Percentiles rank a stretch among this genome's conserved stretches.
These are phyloP conservation scores for Ogataea wickerhamii DNA, from an alignment of 805 yeast species.

Conservation along the genomic window DNA sequence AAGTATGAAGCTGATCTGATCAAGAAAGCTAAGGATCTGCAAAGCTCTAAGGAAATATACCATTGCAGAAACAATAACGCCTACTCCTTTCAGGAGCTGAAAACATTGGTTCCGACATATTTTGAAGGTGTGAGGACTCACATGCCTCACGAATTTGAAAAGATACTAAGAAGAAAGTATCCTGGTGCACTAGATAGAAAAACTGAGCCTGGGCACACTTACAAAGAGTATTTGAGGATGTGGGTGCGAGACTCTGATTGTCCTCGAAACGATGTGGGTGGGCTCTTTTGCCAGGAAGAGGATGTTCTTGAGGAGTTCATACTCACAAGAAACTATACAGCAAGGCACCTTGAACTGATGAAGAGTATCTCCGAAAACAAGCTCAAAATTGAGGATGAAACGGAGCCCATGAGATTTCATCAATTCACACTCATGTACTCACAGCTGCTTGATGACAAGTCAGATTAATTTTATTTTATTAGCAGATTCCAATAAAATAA, in stretches of 20 bases:
- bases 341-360: constrained; percentile 20
- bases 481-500: no score
- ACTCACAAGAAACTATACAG: constrained; percentile 29
- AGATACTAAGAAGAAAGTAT: constrained; percentile 49
- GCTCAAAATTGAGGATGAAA: constrained; percentile 20
- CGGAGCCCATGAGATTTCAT: constrained; percentile 28
- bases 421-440: constrained; percentile 25
- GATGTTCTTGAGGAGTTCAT: constrained; percentile 30
- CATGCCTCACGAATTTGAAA: constrained; percentile 44
- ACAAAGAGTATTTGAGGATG: constrained; percentile 47
- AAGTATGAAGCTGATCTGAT: constrained; percentile 16
- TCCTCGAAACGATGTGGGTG: constrained; percentile 23
- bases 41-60: constrained; percentile 28
- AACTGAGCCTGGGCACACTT: constrained; percentile 41
- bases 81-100: constrained; percentile 40
- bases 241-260: constrained; percentile 46
- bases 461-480: no score
- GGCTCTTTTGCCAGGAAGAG: constrained; percentile 31
- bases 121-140: constrained; percentile 56
- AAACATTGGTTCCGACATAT: constrained; percentile 46
- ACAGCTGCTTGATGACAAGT: not conserved
- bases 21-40: constrained; percentile 20
- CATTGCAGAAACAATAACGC: constrained; percentile 58
- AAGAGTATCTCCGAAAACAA: constrained; percentile 8
- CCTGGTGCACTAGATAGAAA: constrained; percentile 32